Conservation (phyloP, 1,284 basidiomycete species). For the Ustilago loliicola region DNA sequence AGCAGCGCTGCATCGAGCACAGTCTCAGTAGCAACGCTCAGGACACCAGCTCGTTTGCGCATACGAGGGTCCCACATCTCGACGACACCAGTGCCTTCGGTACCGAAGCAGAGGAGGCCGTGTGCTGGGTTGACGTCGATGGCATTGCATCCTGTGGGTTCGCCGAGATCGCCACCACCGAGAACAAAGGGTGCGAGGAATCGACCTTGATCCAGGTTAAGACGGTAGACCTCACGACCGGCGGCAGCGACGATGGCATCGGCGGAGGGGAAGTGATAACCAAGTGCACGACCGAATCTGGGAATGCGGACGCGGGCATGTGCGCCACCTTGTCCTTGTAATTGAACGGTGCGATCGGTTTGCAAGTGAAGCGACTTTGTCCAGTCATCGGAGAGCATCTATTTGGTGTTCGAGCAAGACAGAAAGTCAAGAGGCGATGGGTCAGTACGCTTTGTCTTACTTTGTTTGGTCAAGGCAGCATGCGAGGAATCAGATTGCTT, state of each 20-base stretch:
- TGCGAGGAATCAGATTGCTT: conserved; percentile 45
- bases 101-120: conserved; percentile 88
- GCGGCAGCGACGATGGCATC: conserved; percentile 83
- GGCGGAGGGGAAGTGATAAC: conserved; percentile 87
- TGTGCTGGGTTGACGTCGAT: conserved; percentile 95
- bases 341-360: conserved; percentile 91
- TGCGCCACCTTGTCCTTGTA: conserved; percentile 93
- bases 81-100: conserved; percentile 82
- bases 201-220: conserved; percentile 95
- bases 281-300: conserved; percentile 89
- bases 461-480: neutral
- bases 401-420: conserved; percentile 13
- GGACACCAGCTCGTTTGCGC: conserved; percentile 79
- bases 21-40: conserved; percentile 79
- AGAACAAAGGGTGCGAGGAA: conserved; percentile 74
- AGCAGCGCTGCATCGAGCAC: conserved; percentile 64
- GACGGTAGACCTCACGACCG: conserved; percentile 88
- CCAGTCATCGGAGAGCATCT: conserved; percentile 98
- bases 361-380: conserved; percentile 98
- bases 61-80: conserved; percentile 97
- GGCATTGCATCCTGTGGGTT: conserved; percentile 83
- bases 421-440: neutral
- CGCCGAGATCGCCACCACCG: conserved; percentile 71
- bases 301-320: conserved; percentile 95
- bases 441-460: conserved; percentile 7